Conservation (phyloP, 2,329 filamentous ascomycete species). For the Verticillium alfalfae region DNA sequence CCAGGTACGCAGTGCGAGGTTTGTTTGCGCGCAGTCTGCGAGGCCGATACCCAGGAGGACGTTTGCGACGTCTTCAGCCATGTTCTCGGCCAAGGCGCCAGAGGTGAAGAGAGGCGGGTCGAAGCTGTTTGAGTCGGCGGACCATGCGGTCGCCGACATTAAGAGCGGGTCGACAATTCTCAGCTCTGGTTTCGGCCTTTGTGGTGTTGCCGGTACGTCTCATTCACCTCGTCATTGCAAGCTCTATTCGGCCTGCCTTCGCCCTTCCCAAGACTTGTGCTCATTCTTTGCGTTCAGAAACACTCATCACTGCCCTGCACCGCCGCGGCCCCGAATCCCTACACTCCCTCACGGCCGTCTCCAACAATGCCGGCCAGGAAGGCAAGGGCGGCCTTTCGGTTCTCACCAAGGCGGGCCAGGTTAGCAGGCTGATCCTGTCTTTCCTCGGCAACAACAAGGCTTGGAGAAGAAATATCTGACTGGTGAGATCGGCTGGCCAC, state of each 20-base stretch:
- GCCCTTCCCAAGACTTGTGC: neutral
- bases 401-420: constrained; percentile 63
- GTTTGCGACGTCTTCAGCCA: neutral
- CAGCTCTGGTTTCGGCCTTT: constrained; percentile 78
- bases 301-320: constrained; percentile 64
- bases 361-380: constrained; percentile 73
- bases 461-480: constrained; percentile 69
- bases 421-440: constrained; percentile 67
- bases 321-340: constrained; percentile 54
- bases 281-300: constrained; percentile 41
- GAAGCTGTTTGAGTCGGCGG: constrained; percentile 50
- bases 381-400: constrained; percentile 63
- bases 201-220: constrained; percentile 61
- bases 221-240: constrained; percentile 10
- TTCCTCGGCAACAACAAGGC: constrained; percentile 75
- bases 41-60: neutral
- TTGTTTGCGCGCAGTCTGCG: neutral
- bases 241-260: neutral
- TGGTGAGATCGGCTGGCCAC: constrained; percentile 70
- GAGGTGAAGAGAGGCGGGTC: constrained; percentile 25
- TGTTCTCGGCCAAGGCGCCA: constrained; percentile 1
- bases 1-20: neutral
- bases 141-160: constrained; percentile 65
- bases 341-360: constrained; percentile 67
- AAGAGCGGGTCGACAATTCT: constrained; percentile 65